Percentiles rank a stretch among this genome's conserved stretches.
phyloP scores from a whole-genome alignment of 2,329 filamentous ascomycete species.

The Magnaporthales sp. region DNA sequence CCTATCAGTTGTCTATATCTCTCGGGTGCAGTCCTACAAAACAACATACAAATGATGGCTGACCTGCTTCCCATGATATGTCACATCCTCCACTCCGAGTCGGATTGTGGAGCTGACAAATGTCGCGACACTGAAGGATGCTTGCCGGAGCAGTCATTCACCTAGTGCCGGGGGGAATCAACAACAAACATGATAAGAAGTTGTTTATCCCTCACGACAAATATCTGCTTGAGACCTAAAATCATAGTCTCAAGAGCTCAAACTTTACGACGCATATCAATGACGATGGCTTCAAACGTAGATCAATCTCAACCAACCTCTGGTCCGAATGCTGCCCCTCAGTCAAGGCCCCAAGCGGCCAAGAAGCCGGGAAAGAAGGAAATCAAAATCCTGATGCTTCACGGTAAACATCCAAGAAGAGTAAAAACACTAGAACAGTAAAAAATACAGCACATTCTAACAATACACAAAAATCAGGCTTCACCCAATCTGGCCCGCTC shows the following conservation, averaged over 20 bases:
- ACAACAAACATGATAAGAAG: neutral
- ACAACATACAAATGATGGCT: neutral
- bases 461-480: conserved; percentile 43
- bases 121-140: neutral
- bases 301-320: neutral
- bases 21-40: too few relatives aligned
- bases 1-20: neutral
- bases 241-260: neutral
- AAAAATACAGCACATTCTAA: neutral
- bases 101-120: conserved; percentile 1
- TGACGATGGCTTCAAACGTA: neutral
- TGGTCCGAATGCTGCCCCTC: neutral
- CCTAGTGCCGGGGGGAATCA: too few relatives aligned
- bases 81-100: too few relatives aligned
- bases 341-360: neutral
- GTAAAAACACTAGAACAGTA: too few relatives aligned
- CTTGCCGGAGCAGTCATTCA: neutral
- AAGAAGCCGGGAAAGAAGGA: conserved; percentile 29
- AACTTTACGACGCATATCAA: neutral
- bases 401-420: conserved; percentile 40
- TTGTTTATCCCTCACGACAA: neutral
- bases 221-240: neutral
- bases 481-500: conserved; percentile 78
- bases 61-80: too few relatives aligned
- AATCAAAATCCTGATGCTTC: conserved; percentile 68